These are phyloP conservation scores for Elongisporangium anandrum DNA, from an alignment of 352 stramenopile genomes.

Conservation along the genomic window DNA sequence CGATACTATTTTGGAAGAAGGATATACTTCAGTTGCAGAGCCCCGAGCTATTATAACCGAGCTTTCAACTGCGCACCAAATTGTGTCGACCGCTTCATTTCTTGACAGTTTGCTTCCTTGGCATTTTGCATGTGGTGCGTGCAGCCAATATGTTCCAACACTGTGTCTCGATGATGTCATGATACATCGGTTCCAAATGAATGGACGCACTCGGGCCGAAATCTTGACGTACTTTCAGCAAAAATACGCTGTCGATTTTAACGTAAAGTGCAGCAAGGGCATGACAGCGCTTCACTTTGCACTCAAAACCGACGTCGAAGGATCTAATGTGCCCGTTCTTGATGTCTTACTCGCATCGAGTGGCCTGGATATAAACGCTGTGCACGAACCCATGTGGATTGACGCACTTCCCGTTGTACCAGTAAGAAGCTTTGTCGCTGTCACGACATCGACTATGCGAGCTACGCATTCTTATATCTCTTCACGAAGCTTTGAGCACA, in stretches of 20 bases:
- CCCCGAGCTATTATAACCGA: constrained; percentile 31
- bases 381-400: constrained; percentile 54
- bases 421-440: constrained; percentile 18
- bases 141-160: constrained; percentile 21
- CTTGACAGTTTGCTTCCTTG: constrained; percentile 40
- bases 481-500: constrained; percentile 29
- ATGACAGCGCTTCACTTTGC: constrained; percentile 47
- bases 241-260: constrained; percentile 9
- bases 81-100: constrained; percentile 25
- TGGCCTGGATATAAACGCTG: constrained; percentile 36
- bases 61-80: constrained; percentile 23
- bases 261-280: constrained; percentile 22
- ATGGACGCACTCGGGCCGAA: constrained; percentile 27
- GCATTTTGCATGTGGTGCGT: constrained; percentile 61
- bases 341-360: constrained; percentile 31
- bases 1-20: constrained; percentile 46
- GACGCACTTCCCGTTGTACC: constrained; percentile 32
- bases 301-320: constrained; percentile 40
- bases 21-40: constrained; percentile 22
- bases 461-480: constrained; percentile 38
- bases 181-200: constrained; percentile 25
- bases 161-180: constrained; percentile 54
- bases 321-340: constrained; percentile 44
- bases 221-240: constrained; percentile 22
- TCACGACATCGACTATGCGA: constrained; percentile 13